Percentiles rank a stretch among this genome's conserved stretches.
Conservation (phyloP, 345 rosid genomes). For the Eucalyptus curtisii region DNA sequence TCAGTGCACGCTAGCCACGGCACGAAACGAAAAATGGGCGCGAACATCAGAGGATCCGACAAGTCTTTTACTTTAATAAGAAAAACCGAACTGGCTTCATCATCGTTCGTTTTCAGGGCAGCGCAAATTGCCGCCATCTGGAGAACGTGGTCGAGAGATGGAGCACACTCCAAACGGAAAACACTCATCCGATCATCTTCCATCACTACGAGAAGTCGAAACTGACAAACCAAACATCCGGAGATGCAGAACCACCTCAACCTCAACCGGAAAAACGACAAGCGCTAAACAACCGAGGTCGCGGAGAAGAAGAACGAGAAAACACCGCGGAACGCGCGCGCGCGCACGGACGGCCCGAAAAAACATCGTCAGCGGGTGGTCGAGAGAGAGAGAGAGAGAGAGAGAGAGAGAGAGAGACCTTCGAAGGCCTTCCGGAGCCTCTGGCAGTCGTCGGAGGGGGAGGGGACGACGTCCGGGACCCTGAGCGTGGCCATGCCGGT, state of each 20-base stretch:
- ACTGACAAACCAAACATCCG: neutral
- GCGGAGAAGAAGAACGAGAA: neutral
- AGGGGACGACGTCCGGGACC: conserved; percentile 49
- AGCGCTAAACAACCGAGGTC: neutral
- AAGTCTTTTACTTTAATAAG: neutral
- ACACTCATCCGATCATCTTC: neutral
- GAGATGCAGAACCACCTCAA: neutral
- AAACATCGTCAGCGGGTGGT: neutral
- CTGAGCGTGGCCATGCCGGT: conserved; percentile 41
- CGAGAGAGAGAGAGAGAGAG: neutral
- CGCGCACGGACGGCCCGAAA: too few relatives aligned
- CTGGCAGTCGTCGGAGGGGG: conserved; percentile 58
- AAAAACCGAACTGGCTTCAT: neutral
- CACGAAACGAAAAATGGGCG: neutral
- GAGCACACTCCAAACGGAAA: neutral
- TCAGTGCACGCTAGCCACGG: neutral
- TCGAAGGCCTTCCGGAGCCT: conserved; percentile 47
- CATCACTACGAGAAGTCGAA: neutral
- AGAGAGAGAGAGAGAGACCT: too few relatives aligned
- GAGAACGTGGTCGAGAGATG: neutral
- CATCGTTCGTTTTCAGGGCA: neutral
- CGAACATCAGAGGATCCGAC: neutral
- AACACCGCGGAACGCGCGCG: neutral
- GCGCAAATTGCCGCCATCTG: neutral
- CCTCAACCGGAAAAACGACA: neutral